These are phyloP conservation scores for Starmerella apicola DNA, from an alignment of 805 yeast species.

Conservation along the genomic window DNA sequence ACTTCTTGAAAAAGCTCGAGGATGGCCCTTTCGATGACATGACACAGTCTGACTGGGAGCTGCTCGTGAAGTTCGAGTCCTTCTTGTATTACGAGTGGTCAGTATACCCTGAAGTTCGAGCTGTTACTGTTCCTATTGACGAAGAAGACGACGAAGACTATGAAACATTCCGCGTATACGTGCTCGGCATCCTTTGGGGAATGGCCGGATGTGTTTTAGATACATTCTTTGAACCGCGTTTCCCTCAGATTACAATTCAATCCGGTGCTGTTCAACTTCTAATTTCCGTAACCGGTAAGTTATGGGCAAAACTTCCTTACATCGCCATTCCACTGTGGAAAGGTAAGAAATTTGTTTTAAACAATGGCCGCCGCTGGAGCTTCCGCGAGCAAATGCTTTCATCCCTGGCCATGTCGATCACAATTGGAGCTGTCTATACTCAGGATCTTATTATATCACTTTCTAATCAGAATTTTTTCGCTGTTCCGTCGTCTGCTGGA, in stretches of 20 bases:
- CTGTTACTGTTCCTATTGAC: constrained; percentile 41
- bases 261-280: constrained; percentile 46
- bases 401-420: constrained; percentile 27
- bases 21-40: constrained; percentile 12
- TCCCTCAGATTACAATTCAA: constrained; percentile 40
- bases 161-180: constrained; percentile 42
- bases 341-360: constrained; percentile 24
- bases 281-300: constrained; percentile 46
- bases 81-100: constrained; percentile 34
- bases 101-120: constrained; percentile 52
- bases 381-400: constrained; percentile 29
- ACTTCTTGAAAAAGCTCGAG: constrained; percentile 26
- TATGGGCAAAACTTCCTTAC: constrained; percentile 25
- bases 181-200: constrained; percentile 39
- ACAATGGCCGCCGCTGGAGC: constrained; percentile 41
- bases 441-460: constrained; percentile 26
- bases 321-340: constrained; percentile 1
- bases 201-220: constrained; percentile 44
- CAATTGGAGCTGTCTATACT: constrained; percentile 20
- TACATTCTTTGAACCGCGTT: constrained; percentile 46
- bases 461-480: constrained; percentile 21
- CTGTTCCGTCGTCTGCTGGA: constrained; percentile 8
- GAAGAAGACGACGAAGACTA: constrained; percentile 34
- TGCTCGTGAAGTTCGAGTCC: constrained; percentile 30
- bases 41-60: constrained; percentile 19